Conservation (phyloP, 2,329 filamentous ascomycete genomes). For the Curvularia spicifera region DNA sequence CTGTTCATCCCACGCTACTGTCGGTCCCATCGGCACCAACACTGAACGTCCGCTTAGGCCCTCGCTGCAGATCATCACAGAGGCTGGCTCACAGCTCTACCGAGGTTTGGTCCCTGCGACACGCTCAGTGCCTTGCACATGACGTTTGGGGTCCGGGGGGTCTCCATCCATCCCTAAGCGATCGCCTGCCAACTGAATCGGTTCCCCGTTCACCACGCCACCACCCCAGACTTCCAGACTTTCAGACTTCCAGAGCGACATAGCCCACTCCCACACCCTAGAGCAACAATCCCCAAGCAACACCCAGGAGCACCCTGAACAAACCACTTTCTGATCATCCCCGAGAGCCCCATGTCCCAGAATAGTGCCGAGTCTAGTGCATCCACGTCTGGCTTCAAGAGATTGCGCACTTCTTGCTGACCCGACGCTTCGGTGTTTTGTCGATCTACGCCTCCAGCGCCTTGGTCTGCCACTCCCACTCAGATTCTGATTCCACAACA, state of each 20-base stretch:
- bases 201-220: slow-evolving; percentile 9
- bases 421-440: slow-evolving; percentile 8
- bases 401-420: slow-evolving; percentile 8
- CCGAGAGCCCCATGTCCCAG: slow-evolving; percentile 8
- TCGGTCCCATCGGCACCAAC: slow-evolving; percentile 10
- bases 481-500: slow-evolving; percentile 12
- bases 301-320: slow-evolving; percentile 13
- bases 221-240: slow-evolving; percentile 1
- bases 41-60: slow-evolving; percentile 6
- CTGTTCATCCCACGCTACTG: slow-evolving; percentile 8
- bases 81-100: slow-evolving; percentile 4
- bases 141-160: slow-evolving; percentile 8
- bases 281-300: slow-evolving; percentile 8
- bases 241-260: slow-evolving; percentile 1
- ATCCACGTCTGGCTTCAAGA: neutral
- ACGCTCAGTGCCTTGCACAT: slow-evolving; percentile 5
- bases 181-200: slow-evolving; percentile 3
- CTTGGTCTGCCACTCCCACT: slow-evolving; percentile 8
- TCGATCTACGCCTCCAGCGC: slow-evolving; percentile 6
- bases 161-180: slow-evolving; percentile 1
- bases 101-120: slow-evolving; percentile 11
- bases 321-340: slow-evolving; percentile 4
- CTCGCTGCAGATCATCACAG: slow-evolving; percentile 12
- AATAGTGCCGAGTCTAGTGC: slow-evolving; percentile 10
- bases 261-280: neutral